Conservation (phyloP, 2,329 filamentous ascomycete genomes). For the Xylaria sp. region DNA sequence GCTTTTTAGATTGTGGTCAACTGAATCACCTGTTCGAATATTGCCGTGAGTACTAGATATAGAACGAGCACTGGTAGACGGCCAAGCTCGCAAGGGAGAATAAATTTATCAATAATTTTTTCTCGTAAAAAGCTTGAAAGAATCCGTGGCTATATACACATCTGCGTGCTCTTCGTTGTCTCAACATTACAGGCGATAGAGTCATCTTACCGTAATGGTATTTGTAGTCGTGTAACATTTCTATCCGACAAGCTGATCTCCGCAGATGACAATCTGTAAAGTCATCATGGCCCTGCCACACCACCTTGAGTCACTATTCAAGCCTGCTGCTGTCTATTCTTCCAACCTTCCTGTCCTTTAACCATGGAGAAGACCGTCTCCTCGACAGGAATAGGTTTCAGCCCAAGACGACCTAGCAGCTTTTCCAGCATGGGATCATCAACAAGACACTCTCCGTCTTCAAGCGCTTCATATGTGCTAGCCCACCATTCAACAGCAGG, state of each 20-base stretch:
- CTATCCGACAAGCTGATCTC: not conserved
- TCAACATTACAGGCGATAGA: too few relatives aligned
- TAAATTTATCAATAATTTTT: too few relatives aligned
- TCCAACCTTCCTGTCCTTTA: slow-evolving; percentile 23
- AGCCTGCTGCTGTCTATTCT: slow-evolving; percentile 10
- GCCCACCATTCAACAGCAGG: slow-evolving; percentile 48
- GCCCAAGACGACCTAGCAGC: slow-evolving; percentile 50
- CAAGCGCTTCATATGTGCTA: slow-evolving; percentile 47
- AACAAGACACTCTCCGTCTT: slow-evolving; percentile 45
- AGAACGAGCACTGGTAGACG: too few relatives aligned
- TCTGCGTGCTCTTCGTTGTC: too few relatives aligned
- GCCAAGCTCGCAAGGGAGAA: too few relatives aligned
- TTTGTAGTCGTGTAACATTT: too few relatives aligned
- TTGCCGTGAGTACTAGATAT: too few relatives aligned
- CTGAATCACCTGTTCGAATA: too few relatives aligned
- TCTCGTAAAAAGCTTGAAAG: too few relatives aligned
- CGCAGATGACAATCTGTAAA: not conserved
- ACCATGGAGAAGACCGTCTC: slow-evolving; percentile 46
- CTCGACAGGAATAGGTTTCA: slow-evolving; percentile 43
- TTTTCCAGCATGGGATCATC: slow-evolving; percentile 52
- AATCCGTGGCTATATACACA: too few relatives aligned
- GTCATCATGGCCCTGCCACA: not conserved
- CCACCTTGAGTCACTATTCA: not conserved
- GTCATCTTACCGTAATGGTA: too few relatives aligned
- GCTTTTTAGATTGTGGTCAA: too few relatives aligned